A percentile compares a stretch with the other conserved stretches of the same genome.
phyloP scores from a whole-genome alignment of 1,139 yeast genomes.

The Kodamaea derodonti region DNA sequence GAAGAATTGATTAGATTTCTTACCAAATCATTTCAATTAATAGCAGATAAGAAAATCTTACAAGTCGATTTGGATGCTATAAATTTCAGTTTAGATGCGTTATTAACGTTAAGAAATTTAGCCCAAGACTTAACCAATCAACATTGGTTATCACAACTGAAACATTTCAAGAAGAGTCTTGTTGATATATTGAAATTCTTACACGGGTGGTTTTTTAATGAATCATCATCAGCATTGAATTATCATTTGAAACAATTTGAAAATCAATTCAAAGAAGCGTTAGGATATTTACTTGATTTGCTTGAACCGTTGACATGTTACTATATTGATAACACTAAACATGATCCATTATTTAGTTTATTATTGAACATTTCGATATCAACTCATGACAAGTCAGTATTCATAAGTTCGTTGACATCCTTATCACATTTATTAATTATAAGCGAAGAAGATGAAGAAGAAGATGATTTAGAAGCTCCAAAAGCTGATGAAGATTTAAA shows the following conservation, averaged over 20 bases:
- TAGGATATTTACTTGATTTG: slow-evolving; percentile 70
- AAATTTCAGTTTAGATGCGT: slow-evolving; percentile 52
- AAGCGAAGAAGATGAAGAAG: slow-evolving; percentile 19
- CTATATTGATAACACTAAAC: slow-evolving; percentile 65
- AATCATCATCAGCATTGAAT: slow-evolving; percentile 5
- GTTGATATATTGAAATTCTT: slow-evolving; percentile 49
- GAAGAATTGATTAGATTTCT: slow-evolving; percentile 47
- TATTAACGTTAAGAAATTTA: slow-evolving; percentile 72
- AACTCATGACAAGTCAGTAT: slow-evolving; percentile 54
- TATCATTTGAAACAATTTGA: slow-evolving; percentile 23
- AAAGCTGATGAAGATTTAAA: slow-evolving; percentile 27
- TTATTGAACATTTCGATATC: slow-evolving; percentile 43
- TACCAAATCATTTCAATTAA: slow-evolving; percentile 26
- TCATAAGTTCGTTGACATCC: slow-evolving; percentile 42
- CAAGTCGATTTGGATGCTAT: slow-evolving; percentile 32
- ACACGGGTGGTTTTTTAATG: slow-evolving; percentile 33
- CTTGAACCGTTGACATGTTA: slow-evolving; percentile 83
- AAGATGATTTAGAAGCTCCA: slow-evolving; percentile 12
- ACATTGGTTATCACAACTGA: slow-evolving; percentile 63
- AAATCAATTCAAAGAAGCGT: slow-evolving; percentile 54
- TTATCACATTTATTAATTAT: slow-evolving; percentile 40
- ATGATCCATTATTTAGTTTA: slow-evolving; percentile 56
- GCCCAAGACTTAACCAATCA: slow-evolving; percentile 83
- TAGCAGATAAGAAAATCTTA: slow-evolving; percentile 22
- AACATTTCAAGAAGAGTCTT: slow-evolving; percentile 43